A percentile compares a stretch with the other conserved stretches of the same genome.
These are phyloP conservation scores for Pseudozyma sp. DNA, from an alignment of 1,284 basidiomycete species.

Conservation along the genomic window DNA sequence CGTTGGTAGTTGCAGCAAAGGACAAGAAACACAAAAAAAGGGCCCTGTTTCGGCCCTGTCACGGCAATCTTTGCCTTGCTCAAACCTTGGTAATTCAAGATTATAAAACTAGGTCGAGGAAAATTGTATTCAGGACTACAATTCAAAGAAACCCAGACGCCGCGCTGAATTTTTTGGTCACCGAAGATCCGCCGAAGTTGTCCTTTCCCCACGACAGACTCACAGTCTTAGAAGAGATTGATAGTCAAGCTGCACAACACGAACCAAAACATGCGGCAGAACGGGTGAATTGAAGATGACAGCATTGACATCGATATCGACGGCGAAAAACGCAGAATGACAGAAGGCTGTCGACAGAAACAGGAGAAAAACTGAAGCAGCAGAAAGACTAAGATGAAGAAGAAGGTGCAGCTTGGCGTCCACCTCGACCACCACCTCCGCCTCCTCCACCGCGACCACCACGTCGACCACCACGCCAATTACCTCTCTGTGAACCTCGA, in stretches of 20 bases:
- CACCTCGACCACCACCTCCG: constrained; percentile 10
- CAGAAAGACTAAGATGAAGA: not conserved
- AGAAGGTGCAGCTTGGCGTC: not conserved
- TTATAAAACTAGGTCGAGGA: not conserved
- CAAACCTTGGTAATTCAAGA: not conserved
- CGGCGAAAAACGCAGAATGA: too few relatives aligned
- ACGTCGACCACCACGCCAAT: constrained; percentile 14
- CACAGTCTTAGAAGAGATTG: too few relatives aligned
- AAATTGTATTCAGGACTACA: not conserved
- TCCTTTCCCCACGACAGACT: too few relatives aligned
- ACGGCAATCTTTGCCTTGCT: constrained; percentile 3
- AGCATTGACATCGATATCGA: too few relatives aligned
- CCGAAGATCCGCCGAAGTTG: constrained; percentile 9
- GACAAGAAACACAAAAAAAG: not conserved
- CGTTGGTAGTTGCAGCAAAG: too few relatives aligned
- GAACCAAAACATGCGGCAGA: too few relatives aligned
- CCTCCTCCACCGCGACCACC: constrained; percentile 7
- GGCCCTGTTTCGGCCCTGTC: constrained; percentile 1
- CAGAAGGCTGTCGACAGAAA: too few relatives aligned
- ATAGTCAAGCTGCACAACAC: too few relatives aligned
- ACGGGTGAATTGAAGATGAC: too few relatives aligned
- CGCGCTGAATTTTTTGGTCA: not conserved
- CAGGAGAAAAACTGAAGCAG: too few relatives aligned
- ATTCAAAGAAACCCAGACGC: too few relatives aligned
- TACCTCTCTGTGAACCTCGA: not conserved